Evolutionary conservation across 306 rosid species (phyloP), one percentile per base, ranked within the genome.

Genomic region (Acacia crassicarpa): DNA sequence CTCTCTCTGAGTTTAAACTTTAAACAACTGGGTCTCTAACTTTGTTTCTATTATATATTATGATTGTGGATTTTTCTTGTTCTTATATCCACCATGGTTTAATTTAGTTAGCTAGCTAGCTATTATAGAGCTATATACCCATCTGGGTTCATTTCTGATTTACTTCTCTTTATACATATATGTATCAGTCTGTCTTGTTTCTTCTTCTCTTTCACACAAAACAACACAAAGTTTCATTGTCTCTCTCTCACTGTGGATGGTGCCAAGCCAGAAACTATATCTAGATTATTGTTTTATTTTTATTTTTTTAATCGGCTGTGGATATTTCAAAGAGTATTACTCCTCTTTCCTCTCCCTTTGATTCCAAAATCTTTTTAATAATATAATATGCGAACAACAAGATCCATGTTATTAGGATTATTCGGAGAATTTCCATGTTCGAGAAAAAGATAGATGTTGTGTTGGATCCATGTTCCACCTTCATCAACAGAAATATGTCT

Each of bases 191-290:
- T 70, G 71, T 66, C 82, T 85, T 86, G 75, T 81, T 87, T 83
- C 85, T 89, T 85, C 85, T 82, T 73, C 69, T 63, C 41, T 63
- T 63, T 13, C 4, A 2, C 77, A 75, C 54, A 84, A 82, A 91
- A 58, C 58, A 86, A 83, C 35, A 74, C 85, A 80, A 83, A 88
- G 84, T 76, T 90, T 91, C 94, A 4, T 61, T 3, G 35, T 91
- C 97, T 88, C 86, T 88, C 94, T 88, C 87, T 88, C 93, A 85
- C 87, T 88, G 91, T 86, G 92, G 86, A 89, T 82, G 84, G 61
- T 83, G 92, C 96, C 96, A 94, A 86, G 84, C 8, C 83, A 88
- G 84, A 84, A 86, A 54, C 22, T 20, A 88, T 75, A 73, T 80
- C 82, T 72, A 81, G 77, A 56, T 75, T 14, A 65, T 30, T 84